Conservation (phyloP, 768 basidiomycete species). For the Chalciporus pseudorubinellus region DNA sequence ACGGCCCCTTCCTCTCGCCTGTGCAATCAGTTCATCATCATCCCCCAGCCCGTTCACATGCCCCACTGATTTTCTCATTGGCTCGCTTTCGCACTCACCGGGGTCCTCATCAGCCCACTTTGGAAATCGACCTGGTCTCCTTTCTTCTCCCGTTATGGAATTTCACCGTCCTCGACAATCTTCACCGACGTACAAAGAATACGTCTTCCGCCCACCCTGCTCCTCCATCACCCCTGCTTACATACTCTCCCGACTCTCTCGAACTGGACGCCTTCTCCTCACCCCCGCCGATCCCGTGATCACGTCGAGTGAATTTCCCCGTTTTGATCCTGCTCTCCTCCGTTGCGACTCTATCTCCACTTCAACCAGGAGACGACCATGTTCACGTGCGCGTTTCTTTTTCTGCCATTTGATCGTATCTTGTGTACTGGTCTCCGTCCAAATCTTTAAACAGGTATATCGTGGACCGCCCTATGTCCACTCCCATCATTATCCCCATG, state of each 20-base stretch:
- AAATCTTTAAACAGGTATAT: background rate
- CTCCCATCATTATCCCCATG: constrained; percentile 11
- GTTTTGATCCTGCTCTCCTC: constrained; percentile 9
- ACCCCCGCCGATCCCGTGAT: constrained; percentile 20
- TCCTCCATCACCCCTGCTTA: constrained; percentile 19
- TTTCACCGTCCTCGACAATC: constrained; percentile 25
- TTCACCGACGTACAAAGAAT: constrained; percentile 27
- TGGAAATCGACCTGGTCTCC: constrained; percentile 20
- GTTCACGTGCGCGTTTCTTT: too few species aligned
- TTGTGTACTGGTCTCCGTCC: background rate
- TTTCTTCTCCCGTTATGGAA: constrained; percentile 13
- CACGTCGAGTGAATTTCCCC: background rate
- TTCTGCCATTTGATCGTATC: too few species aligned
- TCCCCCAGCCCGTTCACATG: constrained; percentile 13
- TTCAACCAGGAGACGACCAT: background rate
- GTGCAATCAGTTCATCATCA: background rate
- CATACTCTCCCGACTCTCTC: constrained; percentile 24
- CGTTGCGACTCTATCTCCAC: constrained; percentile 20
- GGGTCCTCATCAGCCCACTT: constrained; percentile 26
- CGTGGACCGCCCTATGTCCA: constrained; percentile 4
- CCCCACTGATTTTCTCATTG: constrained; percentile 15
- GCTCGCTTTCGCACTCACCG: constrained; percentile 28
- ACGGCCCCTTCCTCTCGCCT: background rate
- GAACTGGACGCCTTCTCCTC: constrained; percentile 11
- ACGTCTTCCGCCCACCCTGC: constrained; percentile 8